Conservation (phyloP, 2,329 filamentous ascomycete genomes). For the Claviceps pazoutovae region DNA sequence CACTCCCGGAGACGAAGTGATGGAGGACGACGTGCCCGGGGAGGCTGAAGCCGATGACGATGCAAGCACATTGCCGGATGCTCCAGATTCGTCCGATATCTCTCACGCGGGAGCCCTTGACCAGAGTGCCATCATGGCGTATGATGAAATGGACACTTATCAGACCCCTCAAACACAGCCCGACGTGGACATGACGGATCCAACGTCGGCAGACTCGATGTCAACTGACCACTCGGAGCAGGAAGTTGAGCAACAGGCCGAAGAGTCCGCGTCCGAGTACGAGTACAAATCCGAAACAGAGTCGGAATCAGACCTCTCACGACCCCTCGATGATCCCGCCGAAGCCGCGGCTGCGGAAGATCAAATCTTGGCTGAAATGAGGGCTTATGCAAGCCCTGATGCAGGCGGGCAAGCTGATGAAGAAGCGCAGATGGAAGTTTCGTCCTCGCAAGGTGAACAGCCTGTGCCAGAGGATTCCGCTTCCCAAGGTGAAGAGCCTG, state of each 20-base stretch:
- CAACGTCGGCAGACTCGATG: conserved; percentile 1
- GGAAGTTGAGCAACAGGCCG: background rate
- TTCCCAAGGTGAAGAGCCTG: background rate
- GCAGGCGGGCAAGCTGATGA: conserved; percentile 1
- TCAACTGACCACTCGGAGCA: background rate
- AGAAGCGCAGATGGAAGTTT: background rate
- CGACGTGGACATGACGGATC: conserved; percentile 7
- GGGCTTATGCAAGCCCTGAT: conserved; percentile 6
- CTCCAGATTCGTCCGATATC: background rate
- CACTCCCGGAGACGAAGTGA: background rate
- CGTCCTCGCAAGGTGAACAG: background rate
- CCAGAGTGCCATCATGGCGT: background rate
- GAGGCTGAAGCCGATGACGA: background rate
- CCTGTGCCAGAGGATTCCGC: no score
- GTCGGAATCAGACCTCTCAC: background rate
- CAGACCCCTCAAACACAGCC: background rate
- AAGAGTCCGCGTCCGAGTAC: background rate
- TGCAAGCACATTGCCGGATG: background rate
- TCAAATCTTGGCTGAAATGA: conserved; percentile 11
- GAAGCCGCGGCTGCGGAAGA: conserved; percentile 8
- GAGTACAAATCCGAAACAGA: no score
- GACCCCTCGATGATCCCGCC: background rate
- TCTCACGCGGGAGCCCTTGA: background rate
- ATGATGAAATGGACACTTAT: background rate
- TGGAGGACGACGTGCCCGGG: background rate